Conservation (phyloP, 1,284 basidiomycete genomes). For the Vanrija sp. region DNA sequence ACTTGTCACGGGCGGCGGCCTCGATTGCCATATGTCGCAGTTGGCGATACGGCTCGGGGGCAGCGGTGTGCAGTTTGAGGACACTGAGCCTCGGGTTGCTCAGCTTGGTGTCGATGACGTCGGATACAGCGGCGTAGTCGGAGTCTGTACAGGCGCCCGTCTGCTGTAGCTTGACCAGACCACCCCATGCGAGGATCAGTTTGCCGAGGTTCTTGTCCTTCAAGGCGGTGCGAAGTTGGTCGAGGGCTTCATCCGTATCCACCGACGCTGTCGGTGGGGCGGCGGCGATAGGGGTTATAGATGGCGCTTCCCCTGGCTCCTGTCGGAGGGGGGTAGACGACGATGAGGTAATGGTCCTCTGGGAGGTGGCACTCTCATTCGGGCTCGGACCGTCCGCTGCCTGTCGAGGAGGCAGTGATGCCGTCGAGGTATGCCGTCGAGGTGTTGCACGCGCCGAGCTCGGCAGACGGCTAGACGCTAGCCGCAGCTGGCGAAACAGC, state of each 20-base stretch:
- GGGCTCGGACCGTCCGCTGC: too few species aligned
- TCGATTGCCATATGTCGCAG: slow-evolving; percentile 25
- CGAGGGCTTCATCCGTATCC: not conserved
- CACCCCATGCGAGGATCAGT: slow-evolving; percentile 9
- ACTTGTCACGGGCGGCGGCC: slow-evolving; percentile 19
- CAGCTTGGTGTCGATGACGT: slow-evolving; percentile 5
- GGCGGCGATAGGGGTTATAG: too few species aligned
- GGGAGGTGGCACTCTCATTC: too few species aligned
- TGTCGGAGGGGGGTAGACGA: too few species aligned
- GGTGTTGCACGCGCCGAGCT: not conserved
- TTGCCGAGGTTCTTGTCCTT: not conserved
- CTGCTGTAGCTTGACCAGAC: slow-evolving; percentile 8
- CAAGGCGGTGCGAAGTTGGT: slow-evolving; percentile 1
- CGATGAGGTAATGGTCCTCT: too few species aligned
- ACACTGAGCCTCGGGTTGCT: not conserved
- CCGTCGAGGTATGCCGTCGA: too few species aligned
- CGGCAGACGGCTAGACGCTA: not conserved
- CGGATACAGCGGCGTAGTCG: slow-evolving; percentile 13
- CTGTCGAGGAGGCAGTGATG: too few species aligned
- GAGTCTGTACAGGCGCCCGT: not conserved
- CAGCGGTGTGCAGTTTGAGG: not conserved
- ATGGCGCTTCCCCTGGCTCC: too few species aligned
- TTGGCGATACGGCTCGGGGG: slow-evolving; percentile 12
- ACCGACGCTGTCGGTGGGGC: too few species aligned
- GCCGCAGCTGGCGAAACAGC: not conserved